Percentiles rank a stretch among this genome's conserved stretches.
These are phyloP conservation scores for Carex cristatella DNA, from an alignment of 176 grass and related monocot species.

Conservation along the genomic window DNA sequence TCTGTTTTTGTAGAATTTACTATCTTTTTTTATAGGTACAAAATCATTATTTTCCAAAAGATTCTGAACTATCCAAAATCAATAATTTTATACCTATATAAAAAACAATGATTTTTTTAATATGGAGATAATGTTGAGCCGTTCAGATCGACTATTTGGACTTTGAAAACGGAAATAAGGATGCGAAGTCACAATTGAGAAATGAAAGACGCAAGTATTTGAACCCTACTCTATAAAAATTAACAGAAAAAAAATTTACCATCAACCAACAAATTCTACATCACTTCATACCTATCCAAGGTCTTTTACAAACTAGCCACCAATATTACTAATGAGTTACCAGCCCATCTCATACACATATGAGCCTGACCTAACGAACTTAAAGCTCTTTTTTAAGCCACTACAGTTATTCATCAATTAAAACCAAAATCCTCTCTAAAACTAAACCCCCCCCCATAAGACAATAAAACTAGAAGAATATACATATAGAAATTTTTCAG, in stretches of 20 bases:
- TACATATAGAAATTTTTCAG: slow-evolving; percentile 30
- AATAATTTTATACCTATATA: too few species aligned
- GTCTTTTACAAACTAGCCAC: slow-evolving; percentile 4
- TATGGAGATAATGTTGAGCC: too few species aligned
- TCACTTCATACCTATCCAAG: background rate
- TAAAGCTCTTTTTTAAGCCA: background rate
- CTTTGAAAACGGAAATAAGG: too few species aligned
- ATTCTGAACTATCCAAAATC: too few species aligned
- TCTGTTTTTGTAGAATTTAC: too few species aligned
- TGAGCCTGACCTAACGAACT: background rate
- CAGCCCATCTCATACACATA: background rate
- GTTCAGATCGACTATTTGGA: too few species aligned
- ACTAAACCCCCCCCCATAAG: background rate
- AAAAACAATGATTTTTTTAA: too few species aligned
- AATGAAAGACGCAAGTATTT: too few species aligned
- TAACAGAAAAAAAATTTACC: background rate
- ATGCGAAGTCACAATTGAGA: too few species aligned
- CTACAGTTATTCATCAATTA: slow-evolving; percentile 19
- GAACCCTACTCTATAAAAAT: background rate
- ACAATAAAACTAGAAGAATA: slow-evolving; percentile 22
- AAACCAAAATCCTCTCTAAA: slow-evolving; percentile 14
- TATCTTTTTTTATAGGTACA: too few species aligned
- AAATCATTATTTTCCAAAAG: too few species aligned
- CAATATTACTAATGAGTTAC: background rate
- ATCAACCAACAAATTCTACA: background rate